phyloP scores from a whole-genome alignment of 805 yeast species.

The Debaryomyces tyrocola region DNA sequence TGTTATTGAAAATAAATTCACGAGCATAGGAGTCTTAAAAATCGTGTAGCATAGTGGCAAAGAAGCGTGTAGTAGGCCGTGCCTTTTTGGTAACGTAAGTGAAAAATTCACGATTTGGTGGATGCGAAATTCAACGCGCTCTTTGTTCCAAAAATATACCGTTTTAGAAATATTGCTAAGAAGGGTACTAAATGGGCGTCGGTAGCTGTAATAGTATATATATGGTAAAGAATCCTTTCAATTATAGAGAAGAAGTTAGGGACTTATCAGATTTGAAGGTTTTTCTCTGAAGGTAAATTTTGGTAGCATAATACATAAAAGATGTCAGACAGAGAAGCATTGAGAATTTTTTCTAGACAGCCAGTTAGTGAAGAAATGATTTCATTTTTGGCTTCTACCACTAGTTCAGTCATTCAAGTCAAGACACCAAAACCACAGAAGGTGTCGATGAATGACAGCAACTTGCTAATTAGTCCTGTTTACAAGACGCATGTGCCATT shows the following conservation, averaged over 20 bases:
- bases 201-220: no score
- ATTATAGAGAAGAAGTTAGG: no score
- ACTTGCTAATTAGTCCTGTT: conserved; percentile 24
- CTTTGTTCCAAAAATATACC: not conserved
- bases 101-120: not conserved
- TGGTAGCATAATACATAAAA: not conserved
- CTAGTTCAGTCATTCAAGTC: conserved; percentile 55
- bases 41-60: not conserved
- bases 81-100: not conserved
- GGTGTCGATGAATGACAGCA: conserved; percentile 43
- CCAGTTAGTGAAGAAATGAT: conserved; percentile 62
- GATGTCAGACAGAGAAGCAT: conserved; percentile 45
- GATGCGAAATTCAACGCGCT: not conserved
- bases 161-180: not conserved
- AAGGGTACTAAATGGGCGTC: no score
- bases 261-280: no score
- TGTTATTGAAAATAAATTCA: no score
- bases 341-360: conserved; percentile 52
- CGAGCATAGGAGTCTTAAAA: not conserved
- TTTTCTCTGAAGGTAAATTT: no score
- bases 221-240: no score
- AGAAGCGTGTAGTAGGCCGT: not conserved
- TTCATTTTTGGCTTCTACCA: conserved; percentile 55
- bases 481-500: conserved; percentile 32
- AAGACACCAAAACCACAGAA: conserved; percentile 18